phyloP scores from a whole-genome alignment of 306 rosid species.

The Phaseolus lunatus region DNA sequence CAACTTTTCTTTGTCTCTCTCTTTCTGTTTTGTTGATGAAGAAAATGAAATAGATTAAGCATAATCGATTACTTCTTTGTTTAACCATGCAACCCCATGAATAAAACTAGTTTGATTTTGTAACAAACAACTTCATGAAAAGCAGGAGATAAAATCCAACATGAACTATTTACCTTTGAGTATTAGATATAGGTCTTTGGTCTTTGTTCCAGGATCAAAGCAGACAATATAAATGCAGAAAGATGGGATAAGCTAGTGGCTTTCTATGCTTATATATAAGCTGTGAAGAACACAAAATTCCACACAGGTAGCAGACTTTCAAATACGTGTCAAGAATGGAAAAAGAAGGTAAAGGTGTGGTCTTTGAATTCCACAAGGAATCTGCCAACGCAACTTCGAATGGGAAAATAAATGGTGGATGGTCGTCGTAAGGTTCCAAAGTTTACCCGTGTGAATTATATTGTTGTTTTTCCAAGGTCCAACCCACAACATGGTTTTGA shows the following conservation, averaged over 20 bases:
- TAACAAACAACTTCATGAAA: not conserved
- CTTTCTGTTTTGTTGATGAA: not conserved
- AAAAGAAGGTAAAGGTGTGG: conserved; percentile 15
- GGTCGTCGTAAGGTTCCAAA: conserved; percentile 36
- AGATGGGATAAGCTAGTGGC: conserved; percentile 30
- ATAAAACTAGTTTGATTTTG: conserved; percentile 7
- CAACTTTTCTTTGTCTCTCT: not conserved
- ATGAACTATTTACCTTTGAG: conserved; percentile 38
- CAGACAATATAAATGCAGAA: not conserved
- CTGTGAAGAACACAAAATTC: conserved; percentile 19
- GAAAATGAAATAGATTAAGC: not conserved
- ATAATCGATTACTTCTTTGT: not conserved
- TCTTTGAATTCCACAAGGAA: conserved; percentile 57
- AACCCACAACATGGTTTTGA: conserved; percentile 66
- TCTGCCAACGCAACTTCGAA: conserved; percentile 24
- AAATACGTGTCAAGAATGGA: conserved; percentile 63
- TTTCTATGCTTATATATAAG: conserved; percentile 37
- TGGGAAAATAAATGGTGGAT: conserved; percentile 24
- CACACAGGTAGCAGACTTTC: conserved; percentile 27
- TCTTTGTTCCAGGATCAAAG: conserved; percentile 22
- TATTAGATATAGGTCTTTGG: not conserved
- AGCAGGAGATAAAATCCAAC: conserved; percentile 2
- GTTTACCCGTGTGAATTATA: not conserved
- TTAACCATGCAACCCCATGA: conserved; percentile 2
- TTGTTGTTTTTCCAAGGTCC: conserved; percentile 40